Base-by-base conservation (phyloP, 2,329 filamentous ascomycete species). In the Cercospora nicotianae region DNA sequence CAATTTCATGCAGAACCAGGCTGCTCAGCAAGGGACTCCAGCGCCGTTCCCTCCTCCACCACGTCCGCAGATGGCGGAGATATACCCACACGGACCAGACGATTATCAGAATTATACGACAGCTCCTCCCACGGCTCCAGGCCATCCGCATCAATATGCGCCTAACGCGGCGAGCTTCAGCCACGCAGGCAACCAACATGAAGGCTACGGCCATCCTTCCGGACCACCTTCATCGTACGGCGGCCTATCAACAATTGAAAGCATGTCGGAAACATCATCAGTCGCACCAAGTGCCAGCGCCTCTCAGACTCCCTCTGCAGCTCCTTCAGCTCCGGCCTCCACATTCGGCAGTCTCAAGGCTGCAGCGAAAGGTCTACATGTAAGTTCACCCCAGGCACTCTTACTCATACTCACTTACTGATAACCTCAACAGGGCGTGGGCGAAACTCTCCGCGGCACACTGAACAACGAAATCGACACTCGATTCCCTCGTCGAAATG, bases 381-480 rank as follows among this genome's bases (percentile, higher is more conserved):
- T 77, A 66, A 72, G 75, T 63, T 36, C 18, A 2, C 16, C 57
- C n/a, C 51, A 28, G 13, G 28, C 23, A 30, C 13, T n/a, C 16
- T 42, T 28, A 13, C 6, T 39, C 23, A 31, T 16, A 12, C 23
- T 2, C 36, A 31, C 3, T 60, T 20, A 61, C 67, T 70, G 30
- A 70, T 66, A 60, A 12, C 5, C 16, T 31, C 33, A 39, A 26
- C 66, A 77, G 74, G 76, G 76, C 69, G 76, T 77, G 63, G 76
- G 76, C 31, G 76, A 78, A 63, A 77, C 75, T 13, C 68, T 78
- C 36, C 72, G 76, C 9, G 75, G 75, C 6, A 77, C 76, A 2
- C 64, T 78, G 1, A 78, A 77, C 70, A 72, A 71, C 66, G 75
- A 75, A 71, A 70, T 77, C 63, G 76, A 78, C 65, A 66, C 57